Percentiles rank a stretch among this genome's conserved stretches.
These are phyloP conservation scores for Neurospora sp. DNA, from an alignment of 495 filamentous ascomycete genomes.

Conservation along the genomic window DNA sequence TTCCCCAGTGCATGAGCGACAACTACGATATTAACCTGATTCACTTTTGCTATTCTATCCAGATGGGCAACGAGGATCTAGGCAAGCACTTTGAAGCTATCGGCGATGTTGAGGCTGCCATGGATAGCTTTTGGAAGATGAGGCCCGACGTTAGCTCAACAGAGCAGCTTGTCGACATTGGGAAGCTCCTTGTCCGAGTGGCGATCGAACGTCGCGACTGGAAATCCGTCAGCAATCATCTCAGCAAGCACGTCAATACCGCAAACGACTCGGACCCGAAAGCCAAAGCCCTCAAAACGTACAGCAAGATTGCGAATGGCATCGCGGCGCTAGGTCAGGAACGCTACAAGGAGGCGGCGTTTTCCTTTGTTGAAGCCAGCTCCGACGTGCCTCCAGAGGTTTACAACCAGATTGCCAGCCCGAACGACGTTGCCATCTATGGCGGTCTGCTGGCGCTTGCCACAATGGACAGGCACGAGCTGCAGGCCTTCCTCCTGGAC, in stretches of 20 bases:
- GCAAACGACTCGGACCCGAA: conserved; percentile 41
- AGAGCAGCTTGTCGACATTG: conserved; percentile 33
- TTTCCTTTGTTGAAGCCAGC: conserved; percentile 52
- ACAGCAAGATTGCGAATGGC: conserved; percentile 56
- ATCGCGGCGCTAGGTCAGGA: conserved; percentile 58
- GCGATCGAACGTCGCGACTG: conserved; percentile 36
- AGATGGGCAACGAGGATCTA: conserved; percentile 41
- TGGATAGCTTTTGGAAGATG: conserved; percentile 35
- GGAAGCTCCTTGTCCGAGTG: conserved; percentile 33
- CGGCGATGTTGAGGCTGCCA: conserved; percentile 29
- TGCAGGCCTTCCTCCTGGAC: conserved; percentile 69
- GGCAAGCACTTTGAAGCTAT: conserved; percentile 35
- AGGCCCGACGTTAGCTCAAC: conserved; percentile 35
- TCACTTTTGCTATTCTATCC: not conserved
- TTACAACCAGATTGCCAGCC: conserved; percentile 64
- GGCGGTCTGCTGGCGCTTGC: conserved; percentile 86
- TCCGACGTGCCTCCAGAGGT: conserved; percentile 40
- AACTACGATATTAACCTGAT: not conserved
- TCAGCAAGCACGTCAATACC: conserved; percentile 48
- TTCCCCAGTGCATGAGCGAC: not conserved
- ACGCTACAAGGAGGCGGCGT: conserved; percentile 63
- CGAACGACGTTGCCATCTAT: conserved; percentile 87
- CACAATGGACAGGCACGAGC: conserved; percentile 68
- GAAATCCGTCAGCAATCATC: conserved; percentile 50
- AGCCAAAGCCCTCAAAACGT: conserved; percentile 51